These are phyloP conservation scores for Zangia roseola DNA, from an alignment of 768 basidiomycete species.

Conservation along the genomic window DNA sequence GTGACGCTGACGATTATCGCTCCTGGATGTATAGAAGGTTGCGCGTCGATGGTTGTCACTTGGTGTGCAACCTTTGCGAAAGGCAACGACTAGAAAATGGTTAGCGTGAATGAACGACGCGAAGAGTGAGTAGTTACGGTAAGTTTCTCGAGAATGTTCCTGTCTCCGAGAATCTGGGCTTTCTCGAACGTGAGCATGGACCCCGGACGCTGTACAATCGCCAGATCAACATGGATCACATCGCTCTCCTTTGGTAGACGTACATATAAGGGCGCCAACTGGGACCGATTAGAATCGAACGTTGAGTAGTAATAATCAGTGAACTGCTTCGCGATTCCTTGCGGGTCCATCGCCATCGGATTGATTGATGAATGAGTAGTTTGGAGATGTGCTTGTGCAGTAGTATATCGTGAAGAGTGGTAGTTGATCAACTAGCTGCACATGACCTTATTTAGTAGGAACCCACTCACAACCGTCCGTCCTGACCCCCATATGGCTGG, in stretches of 20 bases:
- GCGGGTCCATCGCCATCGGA: constrained; percentile 75
- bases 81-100: constrained; percentile 56
- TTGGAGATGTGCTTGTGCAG: constrained; percentile 3
- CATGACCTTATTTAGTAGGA: constrained; percentile 13
- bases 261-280: constrained; percentile 74
- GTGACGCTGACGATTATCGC: constrained; percentile 83
- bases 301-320: constrained; percentile 78
- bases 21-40: constrained; percentile 65
- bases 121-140: constrained; percentile 42
- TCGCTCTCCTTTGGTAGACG: constrained; percentile 30
- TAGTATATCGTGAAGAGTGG: constrained; percentile 2
- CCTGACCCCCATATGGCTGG: constrained; percentile 10
- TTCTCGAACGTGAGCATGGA: constrained; percentile 92
- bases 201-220: constrained; percentile 52
- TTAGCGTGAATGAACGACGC: background rate
- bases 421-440: background rate
- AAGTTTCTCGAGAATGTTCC: constrained; percentile 69
- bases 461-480: constrained; percentile 8
- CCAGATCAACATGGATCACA: constrained; percentile 30
- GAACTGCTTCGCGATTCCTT: constrained; percentile 74
- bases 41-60: constrained; percentile 81
- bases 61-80: constrained; percentile 82
- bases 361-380: constrained; percentile 30
- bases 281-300: constrained; percentile 64
- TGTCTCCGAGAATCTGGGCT: constrained; percentile 50